A percentile compares a stretch with the other conserved stretches of the same genome.
Evolutionary conservation across 208 protist genomes (phyloP).

Genomic region (Acanthamoeba culbertsoni): DNA sequence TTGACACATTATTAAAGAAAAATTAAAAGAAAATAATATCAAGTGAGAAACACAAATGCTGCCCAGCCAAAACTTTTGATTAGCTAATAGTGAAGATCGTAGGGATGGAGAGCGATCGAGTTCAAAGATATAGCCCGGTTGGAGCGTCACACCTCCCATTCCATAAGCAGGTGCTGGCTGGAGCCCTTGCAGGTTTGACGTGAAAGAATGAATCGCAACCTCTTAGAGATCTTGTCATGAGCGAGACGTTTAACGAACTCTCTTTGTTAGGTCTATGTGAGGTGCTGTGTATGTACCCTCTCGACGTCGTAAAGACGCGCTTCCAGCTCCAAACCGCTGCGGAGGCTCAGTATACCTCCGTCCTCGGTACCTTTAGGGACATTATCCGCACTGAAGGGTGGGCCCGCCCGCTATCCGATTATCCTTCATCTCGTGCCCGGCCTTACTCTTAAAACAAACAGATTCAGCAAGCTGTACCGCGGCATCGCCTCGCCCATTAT

Average conservation of each 20-base stretch:
- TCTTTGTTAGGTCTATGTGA: constrained; percentile 28
- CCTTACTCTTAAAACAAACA: neutral
- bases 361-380: constrained; percentile 27
- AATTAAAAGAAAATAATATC: too few relatives aligned
- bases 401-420: too few relatives aligned
- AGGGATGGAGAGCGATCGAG: neutral
- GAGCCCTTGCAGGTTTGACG: neutral
- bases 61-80: too few relatives aligned
- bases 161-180: constrained; percentile 29
- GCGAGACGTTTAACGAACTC: neutral
- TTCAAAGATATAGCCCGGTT: neutral
- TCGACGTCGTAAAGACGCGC: constrained; percentile 33
- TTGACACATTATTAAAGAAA: too few relatives aligned
- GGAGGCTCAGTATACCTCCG: neutral
- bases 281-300: constrained; percentile 48
- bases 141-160: neutral
- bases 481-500: constrained; percentile 65
- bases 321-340: neutral
- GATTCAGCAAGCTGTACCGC: constrained; percentile 66
- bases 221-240: too few relatives aligned
- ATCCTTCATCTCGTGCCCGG: neutral
- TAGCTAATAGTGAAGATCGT: too few relatives aligned
- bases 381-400: constrained; percentile 74
- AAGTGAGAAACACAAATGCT: too few relatives aligned
- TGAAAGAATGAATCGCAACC: too few relatives aligned